Evolutionary conservation across 805 yeast species (phyloP).

Genomic region (Barnettozyma populi): DNA sequence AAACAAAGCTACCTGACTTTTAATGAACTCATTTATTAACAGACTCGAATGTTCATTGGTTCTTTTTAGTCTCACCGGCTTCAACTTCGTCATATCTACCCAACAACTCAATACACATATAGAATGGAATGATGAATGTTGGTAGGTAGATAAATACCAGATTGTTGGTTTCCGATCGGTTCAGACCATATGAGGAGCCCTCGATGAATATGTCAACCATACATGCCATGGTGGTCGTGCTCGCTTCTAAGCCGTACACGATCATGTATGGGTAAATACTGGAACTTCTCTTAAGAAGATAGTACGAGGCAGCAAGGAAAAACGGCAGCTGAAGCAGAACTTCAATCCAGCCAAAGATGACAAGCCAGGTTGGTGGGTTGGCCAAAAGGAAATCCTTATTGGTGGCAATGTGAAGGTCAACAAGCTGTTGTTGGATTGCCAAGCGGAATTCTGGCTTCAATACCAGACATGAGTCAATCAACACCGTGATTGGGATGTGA

Average conservation of each 20-base stretch:
- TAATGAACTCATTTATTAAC: background rate
- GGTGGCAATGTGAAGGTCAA: slow-evolving; percentile 51
- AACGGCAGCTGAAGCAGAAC: slow-evolving; percentile 74
- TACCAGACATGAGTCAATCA: slow-evolving; percentile 70
- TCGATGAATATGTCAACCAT: slow-evolving; percentile 41
- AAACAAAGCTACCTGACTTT: background rate
- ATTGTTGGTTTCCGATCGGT: slow-evolving; percentile 32
- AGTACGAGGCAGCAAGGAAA: slow-evolving; percentile 45
- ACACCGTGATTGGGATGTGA: slow-evolving; percentile 71
- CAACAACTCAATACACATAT: slow-evolving; percentile 33
- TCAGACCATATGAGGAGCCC: slow-evolving; percentile 30
- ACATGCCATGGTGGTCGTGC: slow-evolving; percentile 74
- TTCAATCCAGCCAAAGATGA: slow-evolving; percentile 67
- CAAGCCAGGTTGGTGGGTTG: slow-evolving; percentile 66
- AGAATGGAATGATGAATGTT: slow-evolving; percentile 60
- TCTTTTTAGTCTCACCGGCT: background rate
- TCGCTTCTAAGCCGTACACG: slow-evolving; percentile 78
- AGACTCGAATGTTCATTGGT: background rate
- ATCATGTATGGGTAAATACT: slow-evolving; percentile 39
- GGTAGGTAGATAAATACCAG: slow-evolving; percentile 58
- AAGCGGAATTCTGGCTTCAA: slow-evolving; percentile 48
- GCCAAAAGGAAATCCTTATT: slow-evolving; percentile 71
- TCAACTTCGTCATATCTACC: slow-evolving; percentile 9
- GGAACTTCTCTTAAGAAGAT: slow-evolving; percentile 30
- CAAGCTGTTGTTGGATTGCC: slow-evolving; percentile 42